These are phyloP conservation scores for Tricholoma bakamatsutake DNA, from an alignment of 768 basidiomycete genomes.

Conservation along the genomic window DNA sequence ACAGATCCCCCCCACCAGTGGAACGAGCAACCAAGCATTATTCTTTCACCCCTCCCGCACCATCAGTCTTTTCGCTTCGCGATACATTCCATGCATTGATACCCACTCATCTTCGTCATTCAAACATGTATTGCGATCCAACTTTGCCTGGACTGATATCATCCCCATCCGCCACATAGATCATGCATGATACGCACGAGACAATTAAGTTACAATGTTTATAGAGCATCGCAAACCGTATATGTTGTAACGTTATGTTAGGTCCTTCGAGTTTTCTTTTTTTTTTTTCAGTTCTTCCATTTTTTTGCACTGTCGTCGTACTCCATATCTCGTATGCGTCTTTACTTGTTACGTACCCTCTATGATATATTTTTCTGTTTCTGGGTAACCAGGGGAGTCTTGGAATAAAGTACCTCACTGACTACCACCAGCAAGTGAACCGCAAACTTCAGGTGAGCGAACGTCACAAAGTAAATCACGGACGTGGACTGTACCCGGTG, in stretches of 20 bases:
- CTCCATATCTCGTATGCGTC: constrained; percentile 9
- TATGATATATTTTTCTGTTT: constrained; percentile 19
- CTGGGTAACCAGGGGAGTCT: constrained; percentile 6
- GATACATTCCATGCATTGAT: constrained; percentile 30
- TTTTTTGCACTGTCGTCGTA: constrained; percentile 15
- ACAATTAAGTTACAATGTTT: constrained; percentile 15
- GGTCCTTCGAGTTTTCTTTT: constrained; percentile 22
- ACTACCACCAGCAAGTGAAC: not conserved
- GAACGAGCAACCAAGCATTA: constrained; percentile 8
- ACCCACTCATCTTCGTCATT: constrained; percentile 10
- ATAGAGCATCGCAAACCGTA: constrained; percentile 61
- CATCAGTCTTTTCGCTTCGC: constrained; percentile 2
- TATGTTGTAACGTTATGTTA: constrained; percentile 24
- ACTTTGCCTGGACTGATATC: constrained; percentile 7
- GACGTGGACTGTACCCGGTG: no score
- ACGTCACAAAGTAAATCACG: no score
- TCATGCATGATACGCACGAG: constrained; percentile 6
- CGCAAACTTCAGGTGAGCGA: no score
- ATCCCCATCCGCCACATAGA: constrained; percentile 5
- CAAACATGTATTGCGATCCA: constrained; percentile 21
- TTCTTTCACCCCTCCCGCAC: not conserved
- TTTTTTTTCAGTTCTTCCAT: constrained; percentile 8
- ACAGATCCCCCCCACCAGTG: not conserved
- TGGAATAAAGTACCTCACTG: not conserved
- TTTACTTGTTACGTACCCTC: constrained; percentile 2